A percentile compares a stretch with the other conserved stretches of the same genome.
Evolutionary conservation across 108 stramenopile genomes (phyloP).

Genomic region (Pseudonitzschia multiseries): DNA sequence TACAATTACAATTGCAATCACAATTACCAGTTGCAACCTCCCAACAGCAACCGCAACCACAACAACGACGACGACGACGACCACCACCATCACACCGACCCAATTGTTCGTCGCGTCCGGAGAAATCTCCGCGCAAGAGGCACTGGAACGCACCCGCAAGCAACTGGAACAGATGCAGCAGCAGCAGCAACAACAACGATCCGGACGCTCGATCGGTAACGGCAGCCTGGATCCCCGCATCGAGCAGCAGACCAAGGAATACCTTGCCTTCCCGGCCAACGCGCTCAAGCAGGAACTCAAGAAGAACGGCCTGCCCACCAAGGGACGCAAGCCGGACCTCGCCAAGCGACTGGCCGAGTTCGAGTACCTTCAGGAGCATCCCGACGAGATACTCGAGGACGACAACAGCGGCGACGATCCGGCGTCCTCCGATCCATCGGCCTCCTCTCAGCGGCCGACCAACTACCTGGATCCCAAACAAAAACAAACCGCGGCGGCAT

Average conservation of each 20-base stretch:
- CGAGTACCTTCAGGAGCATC: slow-evolving; percentile 29
- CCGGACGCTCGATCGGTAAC: neutral
- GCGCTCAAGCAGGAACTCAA: slow-evolving; percentile 68
- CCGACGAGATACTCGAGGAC: slow-evolving; percentile 8
- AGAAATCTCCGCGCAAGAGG: slow-evolving; percentile 24
- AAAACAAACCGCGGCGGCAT: neutral
- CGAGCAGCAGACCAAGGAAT: slow-evolving; percentile 7
- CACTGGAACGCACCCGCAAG: slow-evolving; percentile 38
- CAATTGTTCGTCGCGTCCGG: neutral
- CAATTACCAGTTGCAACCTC: too few relatives aligned
- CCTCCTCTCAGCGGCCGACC: neutral
- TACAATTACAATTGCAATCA: too few relatives aligned
- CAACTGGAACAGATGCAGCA: slow-evolving; percentile 22
- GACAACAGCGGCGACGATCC: slow-evolving; percentile 18
- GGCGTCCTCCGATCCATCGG: neutral
- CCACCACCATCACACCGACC: neutral
- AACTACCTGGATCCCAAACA: slow-evolving; percentile 1
- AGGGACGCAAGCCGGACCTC: slow-evolving; percentile 81
- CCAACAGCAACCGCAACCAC: too few relatives aligned
- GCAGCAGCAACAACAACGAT: neutral
- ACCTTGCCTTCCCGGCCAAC: slow-evolving; percentile 49
- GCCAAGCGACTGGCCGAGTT: slow-evolving; percentile 67
- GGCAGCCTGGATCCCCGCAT: slow-evolving; percentile 5
- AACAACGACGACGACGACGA: too few relatives aligned
- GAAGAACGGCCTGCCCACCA: slow-evolving; percentile 41